Percentiles rank a stretch among this genome's conserved stretches.
Conservation (phyloP, 1,139 yeast genomes). For the Meyerozyma smithsonii region DNA sequence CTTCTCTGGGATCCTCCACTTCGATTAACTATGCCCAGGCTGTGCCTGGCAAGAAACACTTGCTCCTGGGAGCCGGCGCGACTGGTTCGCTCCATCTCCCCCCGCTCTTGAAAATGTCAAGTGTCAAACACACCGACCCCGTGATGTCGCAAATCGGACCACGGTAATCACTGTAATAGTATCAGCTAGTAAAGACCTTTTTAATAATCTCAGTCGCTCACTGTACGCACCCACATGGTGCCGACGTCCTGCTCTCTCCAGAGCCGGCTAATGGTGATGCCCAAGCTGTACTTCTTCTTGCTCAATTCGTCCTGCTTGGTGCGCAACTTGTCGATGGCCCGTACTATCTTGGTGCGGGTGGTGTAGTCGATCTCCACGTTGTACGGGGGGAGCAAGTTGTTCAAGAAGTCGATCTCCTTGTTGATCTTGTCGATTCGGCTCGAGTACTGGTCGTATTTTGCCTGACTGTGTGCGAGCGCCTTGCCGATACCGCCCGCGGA, state of each 20-base stretch:
- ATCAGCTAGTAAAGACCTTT: background rate
- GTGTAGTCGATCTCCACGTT: conserved; percentile 43
- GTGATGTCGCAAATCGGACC: background rate
- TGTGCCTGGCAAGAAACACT: background rate
- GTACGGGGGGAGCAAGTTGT: conserved; percentile 40
- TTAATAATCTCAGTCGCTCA: conserved; percentile 14
- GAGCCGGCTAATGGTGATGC: conserved; percentile 40
- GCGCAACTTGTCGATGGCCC: conserved; percentile 39
- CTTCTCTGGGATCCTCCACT: background rate
- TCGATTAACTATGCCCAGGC: background rate
- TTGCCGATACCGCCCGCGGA: background rate
- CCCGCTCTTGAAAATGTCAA: background rate
- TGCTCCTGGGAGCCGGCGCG: conserved; percentile 1
- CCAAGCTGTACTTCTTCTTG: conserved; percentile 40
- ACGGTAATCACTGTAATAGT: background rate
- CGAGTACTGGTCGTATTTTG: conserved; percentile 33
- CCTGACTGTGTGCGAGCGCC: conserved; percentile 24
- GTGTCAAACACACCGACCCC: background rate
- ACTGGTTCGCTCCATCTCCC: conserved; percentile 1
- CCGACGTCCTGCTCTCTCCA: conserved; percentile 43
- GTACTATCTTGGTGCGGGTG: conserved; percentile 37
- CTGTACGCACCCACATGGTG: conserved; percentile 41
- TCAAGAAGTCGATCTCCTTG: conserved; percentile 38
- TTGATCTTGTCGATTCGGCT: conserved; percentile 33
- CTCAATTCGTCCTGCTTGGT: conserved; percentile 41